These are phyloP conservation scores for Fomitiporia mediterranea DNA, from an alignment of 1,284 basidiomycete genomes.

Conservation along the genomic window DNA sequence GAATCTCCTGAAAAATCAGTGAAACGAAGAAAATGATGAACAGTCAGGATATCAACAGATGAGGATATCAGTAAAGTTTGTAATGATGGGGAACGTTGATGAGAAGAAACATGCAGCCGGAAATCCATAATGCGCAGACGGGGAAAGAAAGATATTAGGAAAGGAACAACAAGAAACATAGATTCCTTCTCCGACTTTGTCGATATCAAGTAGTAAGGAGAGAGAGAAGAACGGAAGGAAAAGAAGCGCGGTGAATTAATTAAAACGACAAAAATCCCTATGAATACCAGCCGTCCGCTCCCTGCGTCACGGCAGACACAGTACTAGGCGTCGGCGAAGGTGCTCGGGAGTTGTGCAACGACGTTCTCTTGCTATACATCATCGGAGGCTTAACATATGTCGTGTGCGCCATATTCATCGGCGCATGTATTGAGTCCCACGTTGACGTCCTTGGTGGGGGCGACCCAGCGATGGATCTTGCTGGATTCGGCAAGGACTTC, in stretches of 20 bases:
- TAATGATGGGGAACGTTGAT: neutral
- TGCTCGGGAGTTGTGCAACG: constrained; percentile 31
- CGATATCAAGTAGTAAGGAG: neutral
- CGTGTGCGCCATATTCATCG: constrained; percentile 33
- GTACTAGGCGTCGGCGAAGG: constrained; percentile 71
- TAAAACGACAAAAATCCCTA: constrained; percentile 35
- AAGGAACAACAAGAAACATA: neutral
- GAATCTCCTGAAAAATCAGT: neutral
- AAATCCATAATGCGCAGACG: neutral
- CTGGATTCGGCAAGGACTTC: constrained; percentile 23
- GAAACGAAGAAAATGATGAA: too few species aligned
- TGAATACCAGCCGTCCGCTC: constrained; percentile 72
- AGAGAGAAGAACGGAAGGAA: neutral
- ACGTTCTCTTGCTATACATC: constrained; percentile 30
- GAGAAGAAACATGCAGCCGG: neutral
- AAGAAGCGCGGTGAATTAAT: constrained; percentile 7
- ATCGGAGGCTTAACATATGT: constrained; percentile 34
- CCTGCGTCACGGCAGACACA: constrained; percentile 63
- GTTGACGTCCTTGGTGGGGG: constrained; percentile 55
- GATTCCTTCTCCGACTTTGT: neutral
- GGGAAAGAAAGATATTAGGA: neutral
- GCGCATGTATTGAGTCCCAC: constrained; percentile 73
- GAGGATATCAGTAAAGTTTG: constrained; percentile 5
- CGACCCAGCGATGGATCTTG: constrained; percentile 31
- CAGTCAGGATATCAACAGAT: too few species aligned